Percentiles rank a stretch among this genome's conserved stretches.
Evolutionary conservation across 2,329 filamentous ascomycete species (phyloP).

Genomic region (Gremmenia infestans): DNA sequence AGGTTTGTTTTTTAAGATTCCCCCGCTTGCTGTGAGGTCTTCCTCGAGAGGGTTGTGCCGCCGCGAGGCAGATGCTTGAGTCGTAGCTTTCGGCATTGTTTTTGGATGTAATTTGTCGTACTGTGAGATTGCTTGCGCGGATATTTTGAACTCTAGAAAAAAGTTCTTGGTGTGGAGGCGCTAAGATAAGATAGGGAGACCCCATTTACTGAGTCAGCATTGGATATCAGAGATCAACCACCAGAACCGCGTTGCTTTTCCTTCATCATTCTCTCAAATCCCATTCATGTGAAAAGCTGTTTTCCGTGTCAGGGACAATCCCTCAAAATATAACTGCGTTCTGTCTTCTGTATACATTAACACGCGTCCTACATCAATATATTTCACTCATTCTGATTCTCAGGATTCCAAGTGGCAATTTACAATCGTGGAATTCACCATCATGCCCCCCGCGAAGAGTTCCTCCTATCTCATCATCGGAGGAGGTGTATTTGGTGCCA

Average conservation of each 20-base stretch:
- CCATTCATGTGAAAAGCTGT: too few species aligned
- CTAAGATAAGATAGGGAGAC: constrained; percentile 4
- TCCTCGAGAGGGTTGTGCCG: constrained; percentile 90
- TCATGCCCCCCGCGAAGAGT: neutral
- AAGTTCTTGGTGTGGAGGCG: constrained; percentile 6
- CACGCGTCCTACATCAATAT: too few species aligned
- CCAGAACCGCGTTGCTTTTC: neutral
- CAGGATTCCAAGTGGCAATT: neutral
- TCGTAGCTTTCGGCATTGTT: constrained; percentile 74
- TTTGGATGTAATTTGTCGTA: neutral
- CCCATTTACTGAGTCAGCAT: neutral
- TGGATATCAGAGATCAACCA: neutral
- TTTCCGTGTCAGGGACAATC: too few species aligned
- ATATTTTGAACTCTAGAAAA: constrained; percentile 5
- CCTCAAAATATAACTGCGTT: too few species aligned
- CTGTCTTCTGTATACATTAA: too few species aligned
- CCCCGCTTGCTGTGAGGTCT: constrained; percentile 66
- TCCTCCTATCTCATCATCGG: constrained; percentile 41
- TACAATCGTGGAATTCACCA: neutral
- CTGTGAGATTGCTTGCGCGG: neutral
- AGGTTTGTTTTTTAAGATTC: constrained; percentile 68
- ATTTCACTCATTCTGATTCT: neutral
- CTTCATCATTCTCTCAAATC: too few species aligned
- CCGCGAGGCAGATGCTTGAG: constrained; percentile 51
- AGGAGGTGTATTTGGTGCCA: constrained; percentile 47